Evolutionary conservation across 148 eudicot genomes (phyloP).

Genomic region (Beta vulgaris): DNA sequence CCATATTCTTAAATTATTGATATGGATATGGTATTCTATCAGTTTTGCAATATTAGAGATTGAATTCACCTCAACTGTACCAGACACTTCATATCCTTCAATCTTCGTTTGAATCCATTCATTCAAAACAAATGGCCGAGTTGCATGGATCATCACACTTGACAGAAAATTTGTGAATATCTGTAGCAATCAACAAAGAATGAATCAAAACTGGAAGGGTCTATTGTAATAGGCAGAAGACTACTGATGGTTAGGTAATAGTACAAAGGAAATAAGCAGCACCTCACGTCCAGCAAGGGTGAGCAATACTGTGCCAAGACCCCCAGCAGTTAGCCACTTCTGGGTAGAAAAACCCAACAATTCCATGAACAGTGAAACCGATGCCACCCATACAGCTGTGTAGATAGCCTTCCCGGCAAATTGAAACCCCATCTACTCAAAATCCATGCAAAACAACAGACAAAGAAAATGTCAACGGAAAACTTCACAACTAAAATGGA

Average conservation of each 20-base stretch:
- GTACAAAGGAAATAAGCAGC: conserved; percentile 6
- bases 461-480: neutral
- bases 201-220: neutral
- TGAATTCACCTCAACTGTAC: conserved; percentile 83
- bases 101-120: conserved; percentile 95
- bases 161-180: conserved; percentile 92
- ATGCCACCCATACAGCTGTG: conserved; percentile 89
- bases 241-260: neutral
- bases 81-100: conserved; percentile 96
- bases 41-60: neutral
- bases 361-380: conserved; percentile 88
- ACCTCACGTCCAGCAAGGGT: conserved; percentile 99
- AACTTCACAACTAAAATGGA: neutral
- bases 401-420: conserved; percentile 87
- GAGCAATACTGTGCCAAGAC: conserved; percentile 90
- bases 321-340: conserved; percentile 93
- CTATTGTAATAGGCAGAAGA: neutral
- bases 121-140: conserved; percentile 75
- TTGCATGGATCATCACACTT: conserved; percentile 91
- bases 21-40: neutral
- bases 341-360: conserved; percentile 92
- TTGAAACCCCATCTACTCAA: conserved; percentile 72
- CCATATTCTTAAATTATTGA: neutral
- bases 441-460: neutral
- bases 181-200: conserved; percentile 39